Evolutionary conservation across 768 basidiomycete species (phyloP), one percentile per base, ranked within the genome.

Genomic region (Trametes meyenii): DNA sequence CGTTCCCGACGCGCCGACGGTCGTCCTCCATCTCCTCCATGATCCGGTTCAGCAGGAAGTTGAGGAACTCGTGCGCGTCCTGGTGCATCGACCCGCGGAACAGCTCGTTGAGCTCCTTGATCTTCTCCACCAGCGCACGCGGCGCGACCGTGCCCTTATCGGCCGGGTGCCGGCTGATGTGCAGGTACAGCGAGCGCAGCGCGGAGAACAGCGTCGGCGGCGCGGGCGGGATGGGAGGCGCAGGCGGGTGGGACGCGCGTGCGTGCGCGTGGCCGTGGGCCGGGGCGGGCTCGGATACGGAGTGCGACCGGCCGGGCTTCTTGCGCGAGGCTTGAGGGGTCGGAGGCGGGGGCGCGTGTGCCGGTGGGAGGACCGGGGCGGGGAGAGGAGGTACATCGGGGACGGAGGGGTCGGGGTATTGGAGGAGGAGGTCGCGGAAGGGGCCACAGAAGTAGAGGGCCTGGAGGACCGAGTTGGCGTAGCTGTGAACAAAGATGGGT

Each of bases 391-490:
- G 72, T 63, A 71, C 77, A 63, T 70, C 77, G 60, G 73, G 78
- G 57, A 72, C 71, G 58, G 80, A 84, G 54, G 76, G 76, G 75
- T 86, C 90, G 55, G 77, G 69, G 61, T 81, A 79, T 67, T 89
- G 91, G n/a, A 90, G 76, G 67, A 98, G 81, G 59, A 97, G 90
- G 51, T 96, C 90, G 52, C 96, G 85, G 73, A 99, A 98, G 1
- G 96, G 96, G 23, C 84, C 77, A 73, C 95, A 98, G 74, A 96
- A 96, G 78, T 98, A 99, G 57, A 98, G 84, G 0, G 97, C 89
- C 74, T 99, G 96, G 16, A 99, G 82, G 23, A 99, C 94, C n/a
- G 96, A 97, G 76, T 98, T 99, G 78, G 91, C 95, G 75, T 99
- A 99, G 77, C 95, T 95, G 73, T 39, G n/a, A 42, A 53, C 16